Conservation (phyloP, 2,329 filamentous ascomycete species). For the Diaporthe vaccinii region DNA sequence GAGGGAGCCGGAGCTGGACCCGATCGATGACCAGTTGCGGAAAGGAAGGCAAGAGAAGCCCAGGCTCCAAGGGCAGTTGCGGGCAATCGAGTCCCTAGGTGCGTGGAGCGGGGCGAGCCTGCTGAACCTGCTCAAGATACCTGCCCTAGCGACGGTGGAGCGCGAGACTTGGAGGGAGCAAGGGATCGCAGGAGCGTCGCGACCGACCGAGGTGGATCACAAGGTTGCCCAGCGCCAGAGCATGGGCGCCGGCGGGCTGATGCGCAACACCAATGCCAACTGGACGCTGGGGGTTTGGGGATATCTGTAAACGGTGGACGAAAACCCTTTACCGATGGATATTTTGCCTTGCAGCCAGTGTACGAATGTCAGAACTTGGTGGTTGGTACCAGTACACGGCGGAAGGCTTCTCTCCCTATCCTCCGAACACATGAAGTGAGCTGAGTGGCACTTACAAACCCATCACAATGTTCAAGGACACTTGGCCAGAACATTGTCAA, state of each 20-base stretch:
- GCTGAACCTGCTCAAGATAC: slow-evolving; percentile 75
- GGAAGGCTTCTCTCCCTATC: background rate
- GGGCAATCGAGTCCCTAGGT: slow-evolving; percentile 78
- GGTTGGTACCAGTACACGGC: background rate
- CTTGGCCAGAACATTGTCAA: background rate
- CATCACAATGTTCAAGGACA: background rate
- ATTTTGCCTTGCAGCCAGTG: background rate
- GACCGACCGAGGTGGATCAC: slow-evolving; percentile 70
- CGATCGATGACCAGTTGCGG: slow-evolving; percentile 70
- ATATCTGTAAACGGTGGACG: slow-evolving; percentile 31
- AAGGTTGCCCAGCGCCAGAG: slow-evolving; percentile 74
- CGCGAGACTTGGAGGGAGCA: slow-evolving; percentile 79
- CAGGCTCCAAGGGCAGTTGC: slow-evolving; percentile 68
- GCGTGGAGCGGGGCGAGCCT: slow-evolving; percentile 82
- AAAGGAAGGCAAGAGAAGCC: slow-evolving; percentile 56
- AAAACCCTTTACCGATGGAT: background rate
- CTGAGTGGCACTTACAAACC: background rate
- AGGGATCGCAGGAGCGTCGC: slow-evolving; percentile 73
- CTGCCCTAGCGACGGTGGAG: slow-evolving; percentile 78
- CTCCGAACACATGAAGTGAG: background rate
- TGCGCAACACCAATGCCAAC: slow-evolving; percentile 58
- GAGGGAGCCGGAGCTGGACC: slow-evolving; percentile 63
- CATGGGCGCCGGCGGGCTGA: slow-evolving; percentile 69
- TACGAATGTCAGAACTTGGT: background rate
- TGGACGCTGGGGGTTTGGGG: slow-evolving; percentile 77